These are phyloP conservation scores for Colletotrichum aenigma DNA, from an alignment of 2,329 filamentous ascomycete genomes.

Conservation along the genomic window DNA sequence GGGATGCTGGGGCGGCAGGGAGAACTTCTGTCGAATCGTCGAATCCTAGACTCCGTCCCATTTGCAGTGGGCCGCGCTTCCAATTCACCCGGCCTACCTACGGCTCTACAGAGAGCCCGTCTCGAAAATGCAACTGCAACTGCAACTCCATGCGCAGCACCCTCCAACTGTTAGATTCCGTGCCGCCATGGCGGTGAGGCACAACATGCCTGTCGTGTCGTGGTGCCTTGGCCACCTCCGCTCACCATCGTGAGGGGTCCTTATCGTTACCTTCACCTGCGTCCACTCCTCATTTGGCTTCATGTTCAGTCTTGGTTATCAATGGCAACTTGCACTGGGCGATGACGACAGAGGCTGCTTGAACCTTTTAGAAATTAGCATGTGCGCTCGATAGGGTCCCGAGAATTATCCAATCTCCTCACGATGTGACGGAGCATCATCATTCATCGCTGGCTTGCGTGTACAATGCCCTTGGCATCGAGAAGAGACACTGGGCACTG, in stretches of 20 bases:
- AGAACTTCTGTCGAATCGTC: neutral
- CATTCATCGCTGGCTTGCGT: neutral
- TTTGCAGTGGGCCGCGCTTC: neutral
- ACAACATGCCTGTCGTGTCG: neutral
- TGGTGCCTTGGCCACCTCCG: neutral
- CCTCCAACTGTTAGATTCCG: neutral
- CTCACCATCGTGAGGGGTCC: neutral
- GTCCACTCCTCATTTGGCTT: neutral
- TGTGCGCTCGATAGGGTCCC: neutral
- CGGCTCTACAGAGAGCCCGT: neutral
- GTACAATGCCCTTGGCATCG: neutral
- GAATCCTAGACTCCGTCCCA: neutral
- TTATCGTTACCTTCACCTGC: neutral
- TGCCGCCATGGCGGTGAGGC: conserved; percentile 13
- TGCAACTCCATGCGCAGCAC: neutral
- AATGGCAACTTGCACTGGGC: neutral
- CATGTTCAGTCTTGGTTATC: neutral
- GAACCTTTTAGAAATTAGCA: neutral
- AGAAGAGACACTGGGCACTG: neutral
- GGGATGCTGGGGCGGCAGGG: neutral
- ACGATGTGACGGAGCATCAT: neutral
- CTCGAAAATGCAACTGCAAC: neutral
- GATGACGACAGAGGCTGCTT: conserved; percentile 2
- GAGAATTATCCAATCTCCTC: neutral
- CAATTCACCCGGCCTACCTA: neutral